Percentiles rank a stretch among this genome's conserved stretches.
phyloP scores from a whole-genome alignment of 768 basidiomycete genomes.

The Dendrothele bispora region DNA sequence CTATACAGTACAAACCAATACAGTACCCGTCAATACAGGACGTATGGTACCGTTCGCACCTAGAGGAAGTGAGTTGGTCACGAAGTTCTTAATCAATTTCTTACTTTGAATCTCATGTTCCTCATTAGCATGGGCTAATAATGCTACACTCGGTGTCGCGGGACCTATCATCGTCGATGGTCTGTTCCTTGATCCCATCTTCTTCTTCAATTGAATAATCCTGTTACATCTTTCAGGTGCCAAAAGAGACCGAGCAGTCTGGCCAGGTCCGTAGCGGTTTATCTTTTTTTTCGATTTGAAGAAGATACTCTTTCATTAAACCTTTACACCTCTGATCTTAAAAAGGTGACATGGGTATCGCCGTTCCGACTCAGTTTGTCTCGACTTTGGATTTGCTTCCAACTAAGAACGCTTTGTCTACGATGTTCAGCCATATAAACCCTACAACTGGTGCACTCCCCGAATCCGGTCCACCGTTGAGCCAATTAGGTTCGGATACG shows the following conservation, averaged over 20 bases:
- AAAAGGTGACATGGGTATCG: constrained; percentile 56
- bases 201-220: not conserved
- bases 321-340: too few species aligned
- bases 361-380: constrained; percentile 60
- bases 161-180: constrained; percentile 63
- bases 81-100: not conserved
- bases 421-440: constrained; percentile 56
- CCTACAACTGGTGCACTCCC: constrained; percentile 54
- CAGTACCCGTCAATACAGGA: constrained; percentile 43
- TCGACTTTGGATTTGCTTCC: constrained; percentile 59
- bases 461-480: constrained; percentile 51
- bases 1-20: constrained; percentile 13
- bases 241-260: constrained; percentile 61
- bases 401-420: constrained; percentile 55
- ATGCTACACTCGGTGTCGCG: constrained; percentile 52
- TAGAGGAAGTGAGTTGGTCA: constrained; percentile 34
- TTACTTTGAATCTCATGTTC: constrained; percentile 1
- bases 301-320: too few species aligned
- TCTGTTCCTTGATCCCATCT: not conserved
- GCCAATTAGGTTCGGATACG: constrained; percentile 47
- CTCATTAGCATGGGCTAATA: constrained; percentile 49
- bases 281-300: too few species aligned
- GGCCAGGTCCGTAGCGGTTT: constrained; percentile 43
- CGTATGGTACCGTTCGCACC: constrained; percentile 46
- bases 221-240: constrained; percentile 29